These are phyloP conservation scores for Boletus sp. DNA, from an alignment of 768 basidiomycete genomes.

Conservation along the genomic window DNA sequence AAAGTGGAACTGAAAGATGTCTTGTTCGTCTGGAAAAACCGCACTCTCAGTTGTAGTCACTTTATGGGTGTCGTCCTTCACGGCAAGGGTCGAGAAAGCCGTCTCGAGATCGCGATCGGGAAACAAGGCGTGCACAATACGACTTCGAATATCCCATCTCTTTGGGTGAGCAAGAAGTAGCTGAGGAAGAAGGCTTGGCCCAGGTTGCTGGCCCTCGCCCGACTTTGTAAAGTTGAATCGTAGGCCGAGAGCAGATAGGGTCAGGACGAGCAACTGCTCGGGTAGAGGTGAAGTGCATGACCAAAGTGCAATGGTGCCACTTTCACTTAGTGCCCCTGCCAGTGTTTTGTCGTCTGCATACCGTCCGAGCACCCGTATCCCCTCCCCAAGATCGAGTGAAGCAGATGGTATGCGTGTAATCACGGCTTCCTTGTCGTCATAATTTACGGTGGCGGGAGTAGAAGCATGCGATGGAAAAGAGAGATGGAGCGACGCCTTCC, in stretches of 20 bases:
- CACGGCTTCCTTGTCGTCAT: not conserved
- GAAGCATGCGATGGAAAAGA: constrained; percentile 24
- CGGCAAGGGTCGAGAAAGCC: constrained; percentile 52
- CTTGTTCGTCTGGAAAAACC: constrained; percentile 61
- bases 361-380: constrained; percentile 15
- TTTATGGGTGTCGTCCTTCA: constrained; percentile 42
- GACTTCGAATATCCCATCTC: constrained; percentile 19
- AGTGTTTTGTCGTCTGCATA: constrained; percentile 16
- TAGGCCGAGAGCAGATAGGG: constrained; percentile 29
- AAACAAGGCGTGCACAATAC: constrained; percentile 18
- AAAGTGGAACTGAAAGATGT: constrained; percentile 64
- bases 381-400: constrained; percentile 19
- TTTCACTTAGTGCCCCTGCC: constrained; percentile 27
- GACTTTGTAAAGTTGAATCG: constrained; percentile 3
- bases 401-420: constrained; percentile 14
- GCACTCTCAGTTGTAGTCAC: constrained; percentile 8
- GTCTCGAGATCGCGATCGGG: constrained; percentile 16
- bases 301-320: constrained; percentile 29
- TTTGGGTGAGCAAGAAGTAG: constrained; percentile 29
- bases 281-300: constrained; percentile 29
- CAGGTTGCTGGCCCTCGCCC: not conserved
- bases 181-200: constrained; percentile 22
- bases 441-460: constrained; percentile 8
- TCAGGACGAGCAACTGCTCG: constrained; percentile 19
- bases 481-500: constrained; percentile 22